Percentiles rank a stretch among this genome's conserved stretches.
Evolutionary conservation across 2,329 filamentous ascomycete species (phyloP).

Genomic region (Fusarium floridanum): DNA sequence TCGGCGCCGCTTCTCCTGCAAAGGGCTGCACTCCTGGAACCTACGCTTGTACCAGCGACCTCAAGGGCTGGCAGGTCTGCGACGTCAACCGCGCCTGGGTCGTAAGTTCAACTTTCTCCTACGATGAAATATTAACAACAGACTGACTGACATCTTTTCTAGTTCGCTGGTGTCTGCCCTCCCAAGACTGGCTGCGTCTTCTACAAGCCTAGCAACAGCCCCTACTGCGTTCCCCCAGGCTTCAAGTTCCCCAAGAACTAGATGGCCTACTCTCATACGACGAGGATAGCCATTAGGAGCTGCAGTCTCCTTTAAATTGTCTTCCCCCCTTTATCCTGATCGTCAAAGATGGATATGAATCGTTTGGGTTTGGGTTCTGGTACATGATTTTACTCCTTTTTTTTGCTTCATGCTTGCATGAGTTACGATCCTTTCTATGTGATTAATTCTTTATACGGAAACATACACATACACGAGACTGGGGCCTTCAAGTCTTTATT

Average conservation of each 20-base stretch:
- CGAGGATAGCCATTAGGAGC: constrained; percentile 21
- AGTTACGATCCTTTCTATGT: constrained; percentile 42
- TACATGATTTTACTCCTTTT: constrained; percentile 14
- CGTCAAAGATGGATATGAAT: background rate
- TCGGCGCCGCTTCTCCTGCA: constrained; percentile 21
- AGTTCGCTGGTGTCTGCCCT: constrained; percentile 53
- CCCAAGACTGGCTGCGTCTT: constrained; percentile 55
- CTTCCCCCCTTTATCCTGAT: constrained; percentile 4
- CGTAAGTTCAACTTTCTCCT: constrained; percentile 47
- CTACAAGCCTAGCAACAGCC: constrained; percentile 51
- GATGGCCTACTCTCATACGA: background rate
- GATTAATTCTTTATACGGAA: constrained; percentile 25
- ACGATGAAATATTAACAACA: background rate
- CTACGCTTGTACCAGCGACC: constrained; percentile 49
- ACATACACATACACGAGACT: constrained; percentile 18
- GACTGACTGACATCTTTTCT: background rate
- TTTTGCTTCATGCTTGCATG: constrained; percentile 45
- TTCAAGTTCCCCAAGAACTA: constrained; percentile 47
- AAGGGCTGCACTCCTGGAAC: constrained; percentile 50
- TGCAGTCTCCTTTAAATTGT: background rate
- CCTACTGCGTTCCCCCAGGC: constrained; percentile 54
- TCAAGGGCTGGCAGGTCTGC: constrained; percentile 52
- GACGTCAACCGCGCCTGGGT: constrained; percentile 47
- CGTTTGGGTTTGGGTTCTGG: background rate
- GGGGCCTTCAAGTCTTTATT: constrained; percentile 22